A percentile compares a stretch with the other conserved stretches of the same genome.
Conservation (phyloP, 805 yeast species). For the Ogataea siamensis region DNA sequence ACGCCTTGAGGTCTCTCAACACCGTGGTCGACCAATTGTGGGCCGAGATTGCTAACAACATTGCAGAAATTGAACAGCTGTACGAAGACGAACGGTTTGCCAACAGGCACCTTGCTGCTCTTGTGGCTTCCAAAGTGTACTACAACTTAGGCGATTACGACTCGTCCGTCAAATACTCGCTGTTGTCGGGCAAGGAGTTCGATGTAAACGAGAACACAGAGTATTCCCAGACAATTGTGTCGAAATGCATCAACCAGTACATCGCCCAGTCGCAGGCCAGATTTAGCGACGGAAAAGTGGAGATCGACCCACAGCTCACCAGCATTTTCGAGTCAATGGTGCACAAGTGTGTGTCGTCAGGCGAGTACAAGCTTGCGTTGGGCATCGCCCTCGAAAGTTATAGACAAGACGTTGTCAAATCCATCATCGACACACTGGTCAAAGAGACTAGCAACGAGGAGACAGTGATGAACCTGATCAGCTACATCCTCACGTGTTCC, state of each 20-base stretch:
- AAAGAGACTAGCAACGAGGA: slow-evolving; percentile 45
- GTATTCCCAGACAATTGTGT: slow-evolving; percentile 88
- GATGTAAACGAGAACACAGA: slow-evolving; percentile 75
- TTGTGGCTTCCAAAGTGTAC: slow-evolving; percentile 84
- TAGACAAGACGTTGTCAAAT: slow-evolving; percentile 75
- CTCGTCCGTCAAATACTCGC: slow-evolving; percentile 82
- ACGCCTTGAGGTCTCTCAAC: slow-evolving; percentile 82
- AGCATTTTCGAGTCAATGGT: slow-evolving; percentile 85
- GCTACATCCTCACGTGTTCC: slow-evolving; percentile 73
- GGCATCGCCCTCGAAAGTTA: slow-evolving; percentile 90
- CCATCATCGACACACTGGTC: slow-evolving; percentile 45
- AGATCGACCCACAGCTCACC: slow-evolving; percentile 60
- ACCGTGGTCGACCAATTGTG: slow-evolving; percentile 85
- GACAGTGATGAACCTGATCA: slow-evolving; percentile 51
- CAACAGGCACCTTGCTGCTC: slow-evolving; percentile 79
- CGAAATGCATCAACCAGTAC: slow-evolving; percentile 87
- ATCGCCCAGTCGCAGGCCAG: slow-evolving; percentile 57
- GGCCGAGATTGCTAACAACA: slow-evolving; percentile 94
- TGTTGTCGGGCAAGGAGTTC: slow-evolving; percentile 79
- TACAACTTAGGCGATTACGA: slow-evolving; percentile 94
- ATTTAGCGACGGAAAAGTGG: slow-evolving; percentile 33
- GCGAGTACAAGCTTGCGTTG: slow-evolving; percentile 76
- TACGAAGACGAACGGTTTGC: slow-evolving; percentile 77
- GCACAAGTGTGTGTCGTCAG: slow-evolving; percentile 65
- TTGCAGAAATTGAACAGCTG: slow-evolving; percentile 84